Percentiles rank a stretch among this genome's conserved stretches.
phyloP scores from a whole-genome alignment of 495 filamentous ascomycete species.

The Ramalina intermedia region DNA sequence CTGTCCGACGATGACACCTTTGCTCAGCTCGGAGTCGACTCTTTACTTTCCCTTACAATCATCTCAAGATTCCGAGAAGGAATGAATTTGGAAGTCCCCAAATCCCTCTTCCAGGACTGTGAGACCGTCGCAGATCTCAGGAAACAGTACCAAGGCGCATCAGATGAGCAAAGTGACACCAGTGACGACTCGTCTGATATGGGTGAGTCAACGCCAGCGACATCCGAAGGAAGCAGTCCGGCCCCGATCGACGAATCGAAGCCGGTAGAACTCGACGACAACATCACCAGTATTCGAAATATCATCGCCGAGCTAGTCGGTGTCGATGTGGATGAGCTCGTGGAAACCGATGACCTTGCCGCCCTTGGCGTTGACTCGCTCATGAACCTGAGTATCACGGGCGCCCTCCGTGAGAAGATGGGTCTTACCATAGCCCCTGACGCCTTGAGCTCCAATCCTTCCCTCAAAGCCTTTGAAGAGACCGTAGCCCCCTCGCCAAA shows the following conservation, averaged over 20 bases:
- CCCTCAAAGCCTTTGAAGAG: slow-evolving; percentile 7
- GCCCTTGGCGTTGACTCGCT: slow-evolving; percentile 39
- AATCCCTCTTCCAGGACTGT: not conserved
- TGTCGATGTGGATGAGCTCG: slow-evolving; percentile 7
- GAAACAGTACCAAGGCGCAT: not conserved
- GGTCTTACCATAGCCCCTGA: slow-evolving; percentile 18
- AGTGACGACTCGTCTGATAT: not conserved
- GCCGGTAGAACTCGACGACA: not conserved
- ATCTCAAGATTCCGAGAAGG: not conserved
- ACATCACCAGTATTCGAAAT: slow-evolving; percentile 17
- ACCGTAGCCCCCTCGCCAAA: slow-evolving; percentile 13
- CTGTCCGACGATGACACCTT: slow-evolving; percentile 1
- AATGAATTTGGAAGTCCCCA: not conserved
- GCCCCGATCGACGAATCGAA: too few relatives aligned
- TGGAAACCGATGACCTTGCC: slow-evolving; percentile 18
- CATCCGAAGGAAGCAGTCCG: slow-evolving; percentile 19
- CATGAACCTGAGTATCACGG: slow-evolving; percentile 27
- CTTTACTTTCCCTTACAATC: not conserved
- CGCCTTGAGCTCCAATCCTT: slow-evolving; percentile 24
- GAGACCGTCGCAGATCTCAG: not conserved
- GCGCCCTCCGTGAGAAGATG: slow-evolving; percentile 23
- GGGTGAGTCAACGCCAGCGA: slow-evolving; percentile 1
- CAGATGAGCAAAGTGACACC: not conserved
- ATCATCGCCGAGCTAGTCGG: slow-evolving; percentile 15
- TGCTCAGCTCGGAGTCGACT: slow-evolving; percentile 1